A percentile compares a stretch with the other conserved stretches of the same genome.
These are phyloP conservation scores for Sporisorium iseilematis-ciliati DNA, from an alignment of 1,284 basidiomycete genomes.

Conservation along the genomic window DNA sequence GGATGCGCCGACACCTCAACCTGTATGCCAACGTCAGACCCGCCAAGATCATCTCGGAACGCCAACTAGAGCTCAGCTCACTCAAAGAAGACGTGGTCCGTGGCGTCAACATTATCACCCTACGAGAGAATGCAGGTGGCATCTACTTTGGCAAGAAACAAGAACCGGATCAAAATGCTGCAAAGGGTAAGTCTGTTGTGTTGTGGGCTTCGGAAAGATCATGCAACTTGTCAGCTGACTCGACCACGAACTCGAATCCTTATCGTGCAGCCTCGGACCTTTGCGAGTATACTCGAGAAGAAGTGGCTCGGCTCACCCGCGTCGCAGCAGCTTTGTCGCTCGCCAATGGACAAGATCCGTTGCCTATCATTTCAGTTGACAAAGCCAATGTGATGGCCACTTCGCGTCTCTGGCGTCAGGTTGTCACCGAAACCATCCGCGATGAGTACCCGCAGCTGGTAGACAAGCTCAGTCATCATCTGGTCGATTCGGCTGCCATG, in stretches of 20 bases:
- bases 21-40: slow-evolving; percentile 98
- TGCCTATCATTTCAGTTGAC: slow-evolving; percentile 91
- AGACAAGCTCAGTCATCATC: slow-evolving; percentile 73
- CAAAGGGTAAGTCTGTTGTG: slow-evolving; percentile 31
- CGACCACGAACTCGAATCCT: not conserved
- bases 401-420: slow-evolving; percentile 89
- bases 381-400: slow-evolving; percentile 98
- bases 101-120: slow-evolving; percentile 90
- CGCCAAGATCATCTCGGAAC: slow-evolving; percentile 90
- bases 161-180: slow-evolving; percentile 75
- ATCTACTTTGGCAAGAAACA: slow-evolving; percentile 88
- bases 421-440: slow-evolving; percentile 63
- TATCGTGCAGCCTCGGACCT: slow-evolving; percentile 37
- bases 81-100: slow-evolving; percentile 85
- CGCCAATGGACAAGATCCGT: slow-evolving; percentile 82
- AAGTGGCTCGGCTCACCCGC: slow-evolving; percentile 92
- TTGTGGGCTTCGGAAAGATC: not conserved
- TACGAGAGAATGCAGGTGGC: slow-evolving; percentile 81
- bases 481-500: slow-evolving; percentile 97
- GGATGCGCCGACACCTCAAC: slow-evolving; percentile 88
- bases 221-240: not conserved
- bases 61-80: slow-evolving; percentile 86
- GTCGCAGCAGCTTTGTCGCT: slow-evolving; percentile 85
- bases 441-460: slow-evolving; percentile 52
- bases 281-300: slow-evolving; percentile 80